Evolutionary conservation across 306 rosid genomes (phyloP).

Genomic region (Vigna mungo): DNA sequence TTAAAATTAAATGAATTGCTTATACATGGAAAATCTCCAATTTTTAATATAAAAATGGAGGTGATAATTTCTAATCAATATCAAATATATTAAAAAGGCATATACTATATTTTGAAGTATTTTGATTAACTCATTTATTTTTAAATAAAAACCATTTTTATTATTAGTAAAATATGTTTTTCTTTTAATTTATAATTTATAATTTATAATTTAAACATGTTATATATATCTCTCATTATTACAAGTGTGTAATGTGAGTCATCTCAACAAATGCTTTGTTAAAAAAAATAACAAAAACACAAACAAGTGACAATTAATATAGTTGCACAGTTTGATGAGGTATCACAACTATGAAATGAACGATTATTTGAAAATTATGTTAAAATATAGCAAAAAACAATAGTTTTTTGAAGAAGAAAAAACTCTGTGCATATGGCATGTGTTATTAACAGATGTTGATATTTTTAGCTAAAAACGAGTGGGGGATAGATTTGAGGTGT

Average conservation of each 20-base stretch:
- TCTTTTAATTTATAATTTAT: not conserved
- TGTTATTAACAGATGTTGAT: not conserved
- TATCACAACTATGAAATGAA: not conserved
- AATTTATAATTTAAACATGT: too few relatives aligned
- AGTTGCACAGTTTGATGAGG: not conserved
- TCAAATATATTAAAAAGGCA: not conserved
- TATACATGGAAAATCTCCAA: too few relatives aligned
- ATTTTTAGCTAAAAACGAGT: slow-evolving; percentile 25
- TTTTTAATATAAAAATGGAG: too few relatives aligned
- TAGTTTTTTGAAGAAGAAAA: not conserved
- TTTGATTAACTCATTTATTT: not conserved
- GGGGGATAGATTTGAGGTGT: slow-evolving; percentile 5
- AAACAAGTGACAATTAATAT: not conserved
- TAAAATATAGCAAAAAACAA: not conserved
- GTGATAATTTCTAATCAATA: too few relatives aligned
- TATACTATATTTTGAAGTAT: not conserved
- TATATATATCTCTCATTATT: too few relatives aligned
- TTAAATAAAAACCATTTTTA: too few relatives aligned
- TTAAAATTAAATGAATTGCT: too few relatives aligned
- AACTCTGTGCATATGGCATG: not conserved
- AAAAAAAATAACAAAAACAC: not conserved
- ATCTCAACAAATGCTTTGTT: not conserved
- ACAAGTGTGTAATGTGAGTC: too few relatives aligned
- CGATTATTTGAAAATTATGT: not conserved
- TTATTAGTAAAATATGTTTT: not conserved